phyloP scores from a whole-genome alignment of 2,329 filamentous ascomycete species.

The Penicillium sclerotiorum region DNA sequence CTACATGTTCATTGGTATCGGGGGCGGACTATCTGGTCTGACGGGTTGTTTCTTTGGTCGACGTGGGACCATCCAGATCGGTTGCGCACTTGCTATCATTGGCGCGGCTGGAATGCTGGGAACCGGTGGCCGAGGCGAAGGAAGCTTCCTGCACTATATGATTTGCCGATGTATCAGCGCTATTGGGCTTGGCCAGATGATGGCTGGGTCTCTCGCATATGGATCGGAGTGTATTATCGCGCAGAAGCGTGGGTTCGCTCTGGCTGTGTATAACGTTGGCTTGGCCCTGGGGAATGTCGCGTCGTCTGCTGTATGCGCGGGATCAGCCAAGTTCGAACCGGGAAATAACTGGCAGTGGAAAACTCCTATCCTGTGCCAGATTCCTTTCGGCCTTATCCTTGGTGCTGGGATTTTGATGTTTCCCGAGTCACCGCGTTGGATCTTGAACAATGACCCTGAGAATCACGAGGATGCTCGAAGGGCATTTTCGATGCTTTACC shows the following conservation, averaged over 20 bases:
- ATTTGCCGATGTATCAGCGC: constrained; percentile 29
- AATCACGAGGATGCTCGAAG: constrained; percentile 24
- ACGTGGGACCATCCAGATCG: constrained; percentile 26
- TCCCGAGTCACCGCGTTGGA: constrained; percentile 32
- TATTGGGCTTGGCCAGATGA: constrained; percentile 26
- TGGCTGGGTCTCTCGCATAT: constrained; percentile 21
- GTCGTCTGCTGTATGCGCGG: constrained; percentile 30
- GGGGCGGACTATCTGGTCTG: constrained; percentile 23
- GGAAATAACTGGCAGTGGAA: constrained; percentile 34
- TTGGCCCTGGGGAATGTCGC: constrained; percentile 30
- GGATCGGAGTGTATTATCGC: constrained; percentile 29
- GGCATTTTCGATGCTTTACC: constrained; percentile 25
- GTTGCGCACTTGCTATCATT: constrained; percentile 25
- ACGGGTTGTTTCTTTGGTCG: constrained; percentile 24
- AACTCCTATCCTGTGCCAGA: constrained; percentile 33
- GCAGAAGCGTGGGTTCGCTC: constrained; percentile 24
- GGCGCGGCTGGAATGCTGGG: constrained; percentile 32
- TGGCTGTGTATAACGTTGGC: constrained; percentile 31
- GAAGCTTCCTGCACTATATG: constrained; percentile 30
- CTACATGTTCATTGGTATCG: constrained; percentile 30
- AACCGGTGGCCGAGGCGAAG: constrained; percentile 16
- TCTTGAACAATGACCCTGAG: constrained; percentile 17
- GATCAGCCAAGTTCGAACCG: constrained; percentile 25
- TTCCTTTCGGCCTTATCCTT: constrained; percentile 29
- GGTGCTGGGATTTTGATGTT: constrained; percentile 29